phyloP scores from a whole-genome alignment of 1,284 basidiomycete genomes.

The Sporisorium exsertum region DNA sequence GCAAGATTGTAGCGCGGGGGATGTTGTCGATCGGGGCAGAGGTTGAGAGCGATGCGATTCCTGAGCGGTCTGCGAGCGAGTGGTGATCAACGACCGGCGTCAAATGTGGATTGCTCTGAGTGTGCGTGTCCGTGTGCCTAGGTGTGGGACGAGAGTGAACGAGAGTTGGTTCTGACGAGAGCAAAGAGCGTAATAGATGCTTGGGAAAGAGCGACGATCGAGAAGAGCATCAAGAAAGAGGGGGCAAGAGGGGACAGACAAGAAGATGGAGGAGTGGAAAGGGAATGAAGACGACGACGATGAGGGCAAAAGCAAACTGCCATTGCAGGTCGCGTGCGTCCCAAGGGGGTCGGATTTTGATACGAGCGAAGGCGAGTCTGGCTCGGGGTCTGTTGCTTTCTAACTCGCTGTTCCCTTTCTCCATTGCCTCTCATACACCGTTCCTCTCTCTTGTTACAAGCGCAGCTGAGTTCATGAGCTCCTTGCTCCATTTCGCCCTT shows the following conservation, averaged over 20 bases:
- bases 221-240: not conserved
- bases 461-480: no score
- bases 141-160: not conserved
- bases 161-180: not conserved
- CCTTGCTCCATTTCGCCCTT: not conserved
- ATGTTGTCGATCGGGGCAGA: no score
- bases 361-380: not conserved
- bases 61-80: not conserved
- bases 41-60: not conserved
- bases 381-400: not conserved
- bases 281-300: not conserved
- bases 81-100: constrained; percentile 9
- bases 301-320: not conserved
- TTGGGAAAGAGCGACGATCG: not conserved
- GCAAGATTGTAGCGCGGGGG: not conserved
- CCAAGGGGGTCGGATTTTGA: not conserved
- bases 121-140: not conserved
- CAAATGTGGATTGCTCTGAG: not conserved
- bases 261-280: not conserved
- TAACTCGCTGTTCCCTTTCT: not conserved
- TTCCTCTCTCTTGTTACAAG: not conserved
- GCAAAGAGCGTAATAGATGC: constrained; percentile 1
- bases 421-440: not conserved
- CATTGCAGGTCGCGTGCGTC: constrained; percentile 3
- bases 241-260: not conserved